Base-by-base conservation (phyloP, 768 basidiomycete species). In the Rossbeevera mucosa region DNA sequence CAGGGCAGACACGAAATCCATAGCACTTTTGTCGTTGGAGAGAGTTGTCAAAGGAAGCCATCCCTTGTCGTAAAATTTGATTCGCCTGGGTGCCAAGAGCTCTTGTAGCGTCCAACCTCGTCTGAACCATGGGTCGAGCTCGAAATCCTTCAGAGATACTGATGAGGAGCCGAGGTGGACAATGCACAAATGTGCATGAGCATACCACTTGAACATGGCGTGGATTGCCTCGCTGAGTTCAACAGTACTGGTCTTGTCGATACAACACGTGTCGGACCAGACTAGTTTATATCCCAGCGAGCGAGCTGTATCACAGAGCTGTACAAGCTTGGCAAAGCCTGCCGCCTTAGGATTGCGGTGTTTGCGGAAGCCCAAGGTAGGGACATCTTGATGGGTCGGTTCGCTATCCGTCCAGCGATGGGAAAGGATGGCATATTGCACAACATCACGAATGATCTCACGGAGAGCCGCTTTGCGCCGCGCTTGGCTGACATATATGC, bases 131-230 rank as follows among this genome's bases (percentile, higher is more conserved):
- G 50, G 48, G 6, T 69, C 67, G 1, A 6, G 30, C 12, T 48
- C 44, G 4, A 67, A 58, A n/a, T 59, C 59, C 16, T 33, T 18
- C 36, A 45, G 24, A 7, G 53, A 55, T 3, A 33, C n/a, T n/a
- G n/a, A 55, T 11, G 63, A 61, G 21, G 48, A 50, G 2, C 54
- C 52, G 4, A 69, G 56, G 45, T 69, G 58, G 18, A 57, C 54
- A 43, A 69, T 57, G 47, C 69, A 71, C 16, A 69, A n/a, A 18
- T 67, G 53, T 5, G 64, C 54, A 25, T 69, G 36, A 5, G 60
- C 48, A 31, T 71, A 71, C 67, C 69, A 69, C 48, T 51, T 59
- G 58, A 58, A 71, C 64, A 71, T 71, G 22, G 69, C 64, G 14
- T 58, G 56, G 12, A 69, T 59, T 1, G 69, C 64, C 44, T 71